phyloP scores from a whole-genome alignment of 1,139 yeast species.

The Tardiomyces depauwii region DNA sequence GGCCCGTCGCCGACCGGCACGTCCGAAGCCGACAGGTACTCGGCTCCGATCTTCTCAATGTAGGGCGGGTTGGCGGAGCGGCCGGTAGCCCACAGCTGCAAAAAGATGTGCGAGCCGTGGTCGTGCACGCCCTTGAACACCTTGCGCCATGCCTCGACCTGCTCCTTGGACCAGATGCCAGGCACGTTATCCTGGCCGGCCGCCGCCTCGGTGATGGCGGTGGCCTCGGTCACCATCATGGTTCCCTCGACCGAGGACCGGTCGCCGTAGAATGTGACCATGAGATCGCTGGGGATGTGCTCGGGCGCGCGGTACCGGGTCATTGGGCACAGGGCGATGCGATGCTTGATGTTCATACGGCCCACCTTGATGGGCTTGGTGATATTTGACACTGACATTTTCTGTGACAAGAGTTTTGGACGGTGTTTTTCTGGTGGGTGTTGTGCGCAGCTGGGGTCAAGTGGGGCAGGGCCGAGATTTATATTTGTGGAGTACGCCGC shows the following conservation, averaged over 20 bases:
- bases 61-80: conserved; percentile 23
- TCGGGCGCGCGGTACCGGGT: conserved; percentile 36
- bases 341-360: conserved; percentile 21
- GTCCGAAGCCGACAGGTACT: conserved; percentile 18
- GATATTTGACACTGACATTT: conserved; percentile 1
- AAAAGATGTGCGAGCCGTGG: conserved; percentile 24
- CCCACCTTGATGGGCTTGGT: conserved; percentile 14
- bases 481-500: too few species aligned
- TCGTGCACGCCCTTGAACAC: conserved; percentile 28
- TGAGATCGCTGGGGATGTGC: conserved; percentile 35
- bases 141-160: conserved; percentile 29
- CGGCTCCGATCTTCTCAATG: conserved; percentile 25
- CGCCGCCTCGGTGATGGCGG: conserved; percentile 28
- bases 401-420: too few species aligned
- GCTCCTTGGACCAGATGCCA: conserved; percentile 35
- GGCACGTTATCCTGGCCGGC: conserved; percentile 26
- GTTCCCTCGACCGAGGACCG: conserved; percentile 44
- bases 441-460: too few species aligned
- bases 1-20: conserved; percentile 40
- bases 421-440: too few species aligned
- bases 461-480: too few species aligned
- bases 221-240: conserved; percentile 35
- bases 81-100: conserved; percentile 36
- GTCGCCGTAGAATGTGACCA: conserved; percentile 39
- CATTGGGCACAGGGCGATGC: conserved; percentile 43